Conservation (phyloP, 2,329 filamentous ascomycete species). For the Clathrospora elynae region DNA sequence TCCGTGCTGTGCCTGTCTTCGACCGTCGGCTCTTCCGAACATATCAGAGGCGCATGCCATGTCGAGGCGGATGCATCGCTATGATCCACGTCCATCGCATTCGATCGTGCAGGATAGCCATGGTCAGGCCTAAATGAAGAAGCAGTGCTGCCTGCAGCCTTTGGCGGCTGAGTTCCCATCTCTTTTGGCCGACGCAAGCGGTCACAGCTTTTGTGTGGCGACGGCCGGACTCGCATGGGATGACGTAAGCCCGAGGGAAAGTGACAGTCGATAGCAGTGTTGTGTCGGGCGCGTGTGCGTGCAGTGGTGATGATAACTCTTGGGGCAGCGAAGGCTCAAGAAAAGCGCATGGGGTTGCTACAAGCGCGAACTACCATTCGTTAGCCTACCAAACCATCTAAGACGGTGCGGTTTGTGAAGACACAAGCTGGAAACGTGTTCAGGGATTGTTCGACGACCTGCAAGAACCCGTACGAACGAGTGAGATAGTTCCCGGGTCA, state of each 20-base stretch:
- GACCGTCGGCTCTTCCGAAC: slow-evolving; percentile 22
- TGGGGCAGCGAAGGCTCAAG: slow-evolving; percentile 36
- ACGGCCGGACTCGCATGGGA: slow-evolving; percentile 35
- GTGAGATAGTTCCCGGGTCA: slow-evolving; percentile 42
- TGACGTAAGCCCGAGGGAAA: slow-evolving; percentile 19
- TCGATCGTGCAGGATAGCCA: slow-evolving; percentile 22
- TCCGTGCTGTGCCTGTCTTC: slow-evolving; percentile 26
- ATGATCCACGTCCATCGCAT: slow-evolving; percentile 22
- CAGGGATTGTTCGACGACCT: slow-evolving; percentile 42
- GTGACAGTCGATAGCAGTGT: slow-evolving; percentile 17
- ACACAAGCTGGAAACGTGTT: slow-evolving; percentile 49
- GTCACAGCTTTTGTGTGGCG: slow-evolving; percentile 29
- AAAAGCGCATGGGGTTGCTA: slow-evolving; percentile 36
- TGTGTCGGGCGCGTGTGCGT: slow-evolving; percentile 20
- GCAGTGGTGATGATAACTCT: slow-evolving; percentile 33
- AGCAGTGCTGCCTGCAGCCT: slow-evolving; percentile 35
- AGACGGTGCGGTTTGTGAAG: slow-evolving; percentile 46
- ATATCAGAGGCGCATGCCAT: slow-evolving; percentile 31
- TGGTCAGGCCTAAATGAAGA: slow-evolving; percentile 28
- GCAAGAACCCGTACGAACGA: slow-evolving; percentile 39
- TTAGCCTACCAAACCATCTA: slow-evolving; percentile 47
- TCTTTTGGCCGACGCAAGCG: slow-evolving; percentile 28
- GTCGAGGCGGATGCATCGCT: slow-evolving; percentile 26
- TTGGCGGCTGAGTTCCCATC: slow-evolving; percentile 41
- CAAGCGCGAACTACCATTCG: slow-evolving; percentile 44